Conservation (phyloP, 140 eudicot species). For the Erigeron philadelphicus region DNA sequence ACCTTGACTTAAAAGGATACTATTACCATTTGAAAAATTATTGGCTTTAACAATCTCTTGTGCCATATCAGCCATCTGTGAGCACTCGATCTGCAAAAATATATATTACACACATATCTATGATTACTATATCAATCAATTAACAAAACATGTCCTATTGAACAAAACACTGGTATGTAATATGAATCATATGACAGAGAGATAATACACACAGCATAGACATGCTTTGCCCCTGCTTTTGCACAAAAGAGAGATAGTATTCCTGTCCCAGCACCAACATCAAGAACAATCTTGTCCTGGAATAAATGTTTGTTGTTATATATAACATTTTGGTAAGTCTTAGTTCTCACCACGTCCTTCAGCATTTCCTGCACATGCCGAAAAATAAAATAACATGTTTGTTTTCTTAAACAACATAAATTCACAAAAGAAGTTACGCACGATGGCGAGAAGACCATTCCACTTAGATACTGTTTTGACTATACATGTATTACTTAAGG, state of each 20-base stretch:
- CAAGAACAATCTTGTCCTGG: constrained; percentile 90
- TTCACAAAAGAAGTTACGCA: neutral
- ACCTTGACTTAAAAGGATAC: constrained; percentile 16
- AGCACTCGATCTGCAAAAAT: constrained; percentile 84
- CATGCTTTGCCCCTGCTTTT: constrained; percentile 98
- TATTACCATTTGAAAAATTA: constrained; percentile 70
- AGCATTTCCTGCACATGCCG: constrained; percentile 72
- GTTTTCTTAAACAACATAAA: neutral
- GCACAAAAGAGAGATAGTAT: constrained; percentile 97
- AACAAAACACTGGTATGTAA: neutral
- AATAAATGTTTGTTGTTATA: constrained; percentile 69
- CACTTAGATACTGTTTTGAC: neutral
- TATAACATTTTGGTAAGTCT: constrained; percentile 89
- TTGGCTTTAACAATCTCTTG: constrained; percentile 76
- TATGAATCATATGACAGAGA: neutral
- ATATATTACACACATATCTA: neutral
- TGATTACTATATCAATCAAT: neutral
- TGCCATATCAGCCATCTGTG: constrained; percentile 96
- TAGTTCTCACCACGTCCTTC: constrained; percentile 91
- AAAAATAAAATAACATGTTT: neutral
- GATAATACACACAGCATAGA: constrained; percentile 68
- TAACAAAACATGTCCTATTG: neutral
- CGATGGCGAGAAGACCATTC: neutral
- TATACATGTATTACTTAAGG: neutral
- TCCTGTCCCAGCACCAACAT: constrained; percentile 99